Evolutionary conservation across 2,329 filamentous ascomycete species (phyloP), one percentile per base, ranked within the genome.

Genomic region (Phoma herbarum): DNA sequence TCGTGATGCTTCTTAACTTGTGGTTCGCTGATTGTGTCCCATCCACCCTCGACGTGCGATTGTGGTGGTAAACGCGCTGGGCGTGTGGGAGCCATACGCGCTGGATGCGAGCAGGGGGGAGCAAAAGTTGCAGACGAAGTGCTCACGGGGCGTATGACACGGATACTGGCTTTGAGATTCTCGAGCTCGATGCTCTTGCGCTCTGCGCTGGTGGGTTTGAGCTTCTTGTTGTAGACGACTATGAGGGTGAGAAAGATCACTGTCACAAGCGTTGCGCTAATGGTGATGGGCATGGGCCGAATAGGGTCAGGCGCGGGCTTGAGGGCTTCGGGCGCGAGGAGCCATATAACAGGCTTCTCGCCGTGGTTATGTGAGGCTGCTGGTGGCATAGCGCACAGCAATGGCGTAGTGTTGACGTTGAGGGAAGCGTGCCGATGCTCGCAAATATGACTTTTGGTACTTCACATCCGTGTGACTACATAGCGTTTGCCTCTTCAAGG

Each of bases 201-300:
- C 4, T 9, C 18, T 35, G 28, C 8, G 4, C 26, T 37, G 20
- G 28, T 8, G 10, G 7, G 6, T 16, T 35, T 20, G 0, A 33
- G 25, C 8, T 57, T 57, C 7, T n/a, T 29, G 41, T 57, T 39
- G 41, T 57, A 57, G 11, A 57, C 4, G 1, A 57, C 18, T 3
- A 37, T 6, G 4, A 63, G 12, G 16, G 35, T 12, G 12, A 63
- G 16, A 12, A 61, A 8, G 4, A 52, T 25, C 20, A 63, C n/a
- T 50, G 18, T 44, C 3, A 29, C 39, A 8, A 61, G 18, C 22
- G 49, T 47, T 20, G 49, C 50, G 42, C 61, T 59, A 22, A 60
- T 35, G 22, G 58, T 43, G 20, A 60, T 48, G 35, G 59, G 52
- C 10, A 37, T 42, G 3, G 61, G 47, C 16, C 51, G 37, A n/a